phyloP scores from a whole-genome alignment of 371 early-diverging fungal genomes.

The Conidiobolus coronatus region DNA sequence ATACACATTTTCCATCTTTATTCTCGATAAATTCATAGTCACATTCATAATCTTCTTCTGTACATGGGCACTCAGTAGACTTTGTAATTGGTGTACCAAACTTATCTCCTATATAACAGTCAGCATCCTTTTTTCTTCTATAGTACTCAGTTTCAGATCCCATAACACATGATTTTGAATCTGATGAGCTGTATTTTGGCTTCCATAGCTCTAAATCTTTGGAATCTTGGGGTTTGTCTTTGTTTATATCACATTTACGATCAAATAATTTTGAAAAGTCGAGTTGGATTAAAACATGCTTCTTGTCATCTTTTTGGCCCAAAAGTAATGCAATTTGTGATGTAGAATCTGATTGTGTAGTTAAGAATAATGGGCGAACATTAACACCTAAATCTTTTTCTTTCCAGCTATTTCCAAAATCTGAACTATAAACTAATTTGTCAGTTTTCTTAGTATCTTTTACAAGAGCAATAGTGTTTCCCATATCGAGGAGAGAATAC shows the following conservation, averaged over 20 bases:
- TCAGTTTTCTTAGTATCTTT: constrained; percentile 47
- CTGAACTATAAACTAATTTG: constrained; percentile 42
- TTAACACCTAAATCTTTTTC: neutral
- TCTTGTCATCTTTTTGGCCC: neutral
- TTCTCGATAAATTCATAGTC: constrained; percentile 54
- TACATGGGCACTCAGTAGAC: constrained; percentile 46
- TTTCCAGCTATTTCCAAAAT: constrained; percentile 66
- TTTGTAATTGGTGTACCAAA: constrained; percentile 26
- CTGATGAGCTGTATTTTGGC: no score
- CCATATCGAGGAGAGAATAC: constrained; percentile 76
- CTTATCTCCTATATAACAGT: constrained; percentile 53
- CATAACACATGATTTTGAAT: constrained; percentile 39
- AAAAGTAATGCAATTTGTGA: neutral
- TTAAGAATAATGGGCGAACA: neutral
- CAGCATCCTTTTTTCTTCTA: constrained; percentile 46
- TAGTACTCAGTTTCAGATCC: constrained; percentile 44
- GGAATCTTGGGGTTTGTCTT: constrained; percentile 16
- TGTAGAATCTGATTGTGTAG: neutral
- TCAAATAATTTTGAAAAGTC: constrained; percentile 37
- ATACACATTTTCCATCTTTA: constrained; percentile 24
- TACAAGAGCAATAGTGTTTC: constrained; percentile 46
- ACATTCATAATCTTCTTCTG: constrained; percentile 75
- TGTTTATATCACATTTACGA: constrained; percentile 36
- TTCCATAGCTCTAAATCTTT: constrained; percentile 63
- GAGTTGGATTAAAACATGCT: constrained; percentile 20